These are phyloP conservation scores for Aspergillus nomiae DNA, from an alignment of 2,329 filamentous ascomycete genomes.

Conservation along the genomic window DNA sequence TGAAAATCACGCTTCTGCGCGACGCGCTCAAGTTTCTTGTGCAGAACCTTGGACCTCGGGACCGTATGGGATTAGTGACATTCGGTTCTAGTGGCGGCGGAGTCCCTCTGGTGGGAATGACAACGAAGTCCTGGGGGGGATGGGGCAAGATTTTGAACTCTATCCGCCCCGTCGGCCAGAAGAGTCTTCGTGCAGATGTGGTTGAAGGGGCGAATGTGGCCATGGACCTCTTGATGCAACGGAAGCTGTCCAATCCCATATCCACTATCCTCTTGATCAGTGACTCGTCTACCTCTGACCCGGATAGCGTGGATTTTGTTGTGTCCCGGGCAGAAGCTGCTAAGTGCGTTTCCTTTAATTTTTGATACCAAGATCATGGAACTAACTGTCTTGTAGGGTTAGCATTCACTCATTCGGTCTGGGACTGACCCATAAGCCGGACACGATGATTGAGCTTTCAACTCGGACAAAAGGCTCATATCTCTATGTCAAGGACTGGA, in stretches of 20 bases:
- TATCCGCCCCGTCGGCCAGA: constrained; percentile 91
- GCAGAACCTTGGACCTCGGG: constrained; percentile 81
- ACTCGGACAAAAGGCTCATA: constrained; percentile 95
- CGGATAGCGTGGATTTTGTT: constrained; percentile 95
- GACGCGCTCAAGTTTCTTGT: constrained; percentile 94
- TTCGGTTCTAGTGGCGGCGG: constrained; percentile 94
- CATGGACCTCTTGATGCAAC: constrained; percentile 98
- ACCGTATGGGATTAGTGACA: constrained; percentile 95
- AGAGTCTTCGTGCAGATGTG: constrained; percentile 93
- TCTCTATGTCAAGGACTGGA: constrained; percentile 99
- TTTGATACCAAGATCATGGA: constrained; percentile 2
- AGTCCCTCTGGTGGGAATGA: constrained; percentile 97
- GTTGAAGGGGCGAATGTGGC: constrained; percentile 97
- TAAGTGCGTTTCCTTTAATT: constrained; percentile 64
- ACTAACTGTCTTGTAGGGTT: constrained; percentile 60
- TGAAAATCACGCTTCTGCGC: constrained; percentile 92
- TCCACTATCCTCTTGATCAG: constrained; percentile 96
- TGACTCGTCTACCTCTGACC: constrained; percentile 91
- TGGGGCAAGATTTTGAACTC: constrained; percentile 85
- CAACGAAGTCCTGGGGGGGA: constrained; percentile 87
- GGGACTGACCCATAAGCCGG: constrained; percentile 95
- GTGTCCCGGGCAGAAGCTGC: constrained; percentile 95
- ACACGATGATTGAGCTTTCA: constrained; percentile 97
- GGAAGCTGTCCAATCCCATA: constrained; percentile 92
- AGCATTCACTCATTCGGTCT: constrained; percentile 95